Evolutionary conservation across 2,329 filamentous ascomycete genomes (phyloP), one percentile per base, ranked within the genome.

Genomic region (Cordyceps fumosorosea): DNA sequence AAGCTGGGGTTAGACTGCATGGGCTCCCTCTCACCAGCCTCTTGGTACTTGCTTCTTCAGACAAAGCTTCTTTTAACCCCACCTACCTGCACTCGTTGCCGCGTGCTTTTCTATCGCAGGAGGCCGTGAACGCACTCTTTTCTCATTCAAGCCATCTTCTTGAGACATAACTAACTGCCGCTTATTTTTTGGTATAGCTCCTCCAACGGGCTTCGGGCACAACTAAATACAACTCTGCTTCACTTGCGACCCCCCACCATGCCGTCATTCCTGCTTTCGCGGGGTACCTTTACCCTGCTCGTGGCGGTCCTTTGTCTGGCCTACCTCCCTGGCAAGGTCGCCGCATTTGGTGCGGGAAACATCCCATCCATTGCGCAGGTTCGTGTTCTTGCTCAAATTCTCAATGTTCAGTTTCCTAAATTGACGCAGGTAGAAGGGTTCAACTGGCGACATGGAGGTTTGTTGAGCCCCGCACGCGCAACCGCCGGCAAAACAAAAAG

Each of bases 391-490:
- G 24, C 3, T n/a, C 47, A 26, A 32, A 52, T 57, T 54, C 24
- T 56, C 42, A 12, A 22, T 14, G n/a, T 29, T 44, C 40, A 50
- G 6, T 29, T 52, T 34, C 12, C 57, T 63, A 18, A 40, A 62
- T 45, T 74, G 58, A 76, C 76, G 18, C 76, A 86, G 75, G 81
- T 88, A 59, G 87, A 89, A 71, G 87, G 87, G 18, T 79, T 83
- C 72, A 89, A 89, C 72, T 89, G 85, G 82, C 82, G 86, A 52
- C 86, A 89, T 80, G 86, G 86, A 74, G 84, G 84, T 83, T 69
- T 56, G 72, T 65, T 34, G 64, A 42, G 34, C 29, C 40, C 42
- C 57, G 56, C 32, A 20, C 58, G 14, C 47, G 16, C 42, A 16
- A 14, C 14, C 5, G 14, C 18, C 29, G 34, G 34, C 32, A 24